Evolutionary conservation across 768 basidiomycete species (phyloP).

Genomic region (Boletellus emodensis): DNA sequence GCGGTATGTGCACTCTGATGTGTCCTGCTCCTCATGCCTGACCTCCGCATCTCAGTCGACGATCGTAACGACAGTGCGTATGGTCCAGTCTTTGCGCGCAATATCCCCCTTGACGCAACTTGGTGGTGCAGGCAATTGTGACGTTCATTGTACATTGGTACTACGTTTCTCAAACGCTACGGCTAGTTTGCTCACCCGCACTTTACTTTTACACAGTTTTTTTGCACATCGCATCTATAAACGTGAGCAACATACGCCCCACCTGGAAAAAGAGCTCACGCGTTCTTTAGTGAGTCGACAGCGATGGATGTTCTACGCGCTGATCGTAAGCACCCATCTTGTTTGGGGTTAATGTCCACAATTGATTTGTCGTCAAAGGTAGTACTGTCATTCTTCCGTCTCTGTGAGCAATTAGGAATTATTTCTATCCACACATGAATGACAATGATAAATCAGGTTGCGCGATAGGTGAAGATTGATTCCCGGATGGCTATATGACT

Average conservation of each 20-base stretch:
- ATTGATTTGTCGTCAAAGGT: conserved; percentile 18
- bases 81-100: neutral
- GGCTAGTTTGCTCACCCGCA: neutral
- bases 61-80: conserved; percentile 30
- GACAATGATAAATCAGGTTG: conserved; percentile 30
- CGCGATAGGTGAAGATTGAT: conserved; percentile 23
- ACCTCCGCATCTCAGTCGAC: conserved; percentile 20
- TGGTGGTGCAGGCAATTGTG: neutral
- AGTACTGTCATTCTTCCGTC: conserved; percentile 28
- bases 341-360: neutral
- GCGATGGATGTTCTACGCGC: conserved; percentile 30
- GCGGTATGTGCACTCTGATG: conserved; percentile 19
- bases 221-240: conserved; percentile 41
- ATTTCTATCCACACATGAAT: neutral
- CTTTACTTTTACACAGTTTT: conserved; percentile 22
- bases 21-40: neutral
- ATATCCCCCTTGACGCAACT: conserved; percentile 8
- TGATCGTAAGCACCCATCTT: conserved; percentile 30
- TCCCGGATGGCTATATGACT: conserved; percentile 4
- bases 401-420: conserved; percentile 20
- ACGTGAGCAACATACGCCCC: conserved; percentile 24
- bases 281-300: conserved; percentile 23
- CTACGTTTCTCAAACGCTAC: neutral
- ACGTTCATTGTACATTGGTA: conserved; percentile 46
- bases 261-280: neutral